Base-by-base conservation (phyloP, 1,284 basidiomycete genomes). In the Ganoderma sinense region DNA sequence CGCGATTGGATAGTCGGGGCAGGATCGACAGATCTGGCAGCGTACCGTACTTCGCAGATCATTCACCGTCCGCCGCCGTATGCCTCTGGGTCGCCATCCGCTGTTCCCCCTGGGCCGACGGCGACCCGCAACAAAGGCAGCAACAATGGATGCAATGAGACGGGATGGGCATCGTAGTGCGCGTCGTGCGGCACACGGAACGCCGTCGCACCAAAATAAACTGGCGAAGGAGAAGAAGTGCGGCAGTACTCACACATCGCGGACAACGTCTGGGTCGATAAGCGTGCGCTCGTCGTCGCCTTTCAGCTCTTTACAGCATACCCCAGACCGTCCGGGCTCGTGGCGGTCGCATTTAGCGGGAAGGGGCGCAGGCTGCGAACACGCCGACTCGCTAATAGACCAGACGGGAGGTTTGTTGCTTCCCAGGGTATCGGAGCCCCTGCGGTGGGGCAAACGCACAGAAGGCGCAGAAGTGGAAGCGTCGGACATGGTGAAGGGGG, bases 301-400 rank as follows among this genome's bases (percentile, higher is more conserved):
- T 75, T 89, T 94, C 68, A 96, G 87, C 68, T 95, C 92, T 75
- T 94, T 93, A 82, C 95, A 96, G 81, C 95, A 96, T 2, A 94
- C 82, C 3, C 91, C 92, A 64, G 88, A 87, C 55, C 86, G 80
- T 11, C 85, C 78, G 18, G 80, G 84, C 51, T 82, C 79, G 68
- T 88, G 83, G 68, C 86, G 82, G 55, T 87, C 86, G 77, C 94
- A 95, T 78, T 90, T 90, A 16, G 87, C 82, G 14, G 84, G 80
- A 1, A 88, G 80, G 0, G 90, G 87, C 0, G 85, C 80, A 0
- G 81, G 75, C n/a, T 82, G 77, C 2, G 82, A 78, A 3, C 80
- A 72, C 1, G 68, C 71, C 18, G 78, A 79, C 4, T 83, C 73
- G 43, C 86, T 83, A 29, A 93, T 83, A 5, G 89, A 79, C 92